phyloP scores from a whole-genome alignment of 257 asterid genomes.

The Solanum chmielewskii region DNA sequence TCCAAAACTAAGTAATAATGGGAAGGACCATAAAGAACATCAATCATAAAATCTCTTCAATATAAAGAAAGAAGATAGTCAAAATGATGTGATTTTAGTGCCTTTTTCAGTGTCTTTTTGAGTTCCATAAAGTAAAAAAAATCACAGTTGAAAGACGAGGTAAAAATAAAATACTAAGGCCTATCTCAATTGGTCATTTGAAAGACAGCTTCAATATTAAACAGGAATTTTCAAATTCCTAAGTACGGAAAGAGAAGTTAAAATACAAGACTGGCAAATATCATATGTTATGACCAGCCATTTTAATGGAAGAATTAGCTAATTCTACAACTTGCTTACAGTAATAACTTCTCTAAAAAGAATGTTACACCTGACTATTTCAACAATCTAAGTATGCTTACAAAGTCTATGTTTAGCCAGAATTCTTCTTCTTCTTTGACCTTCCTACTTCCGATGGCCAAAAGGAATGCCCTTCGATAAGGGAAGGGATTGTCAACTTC shows the following conservation, averaged over 20 bases:
- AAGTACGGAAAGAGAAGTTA: neutral
- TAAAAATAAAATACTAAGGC: neutral
- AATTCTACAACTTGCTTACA: neutral
- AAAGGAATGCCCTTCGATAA: conserved; percentile 40
- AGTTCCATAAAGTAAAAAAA: neutral
- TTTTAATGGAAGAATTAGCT: neutral
- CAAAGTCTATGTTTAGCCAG: neutral
- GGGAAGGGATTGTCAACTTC: conserved; percentile 36
- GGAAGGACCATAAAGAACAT: neutral
- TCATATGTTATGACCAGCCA: neutral
- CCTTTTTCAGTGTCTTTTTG: neutral
- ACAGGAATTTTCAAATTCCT: neutral
- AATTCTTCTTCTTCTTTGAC: conserved; percentile 20
- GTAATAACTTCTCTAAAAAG: neutral
- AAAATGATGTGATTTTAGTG: neutral
- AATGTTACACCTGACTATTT: neutral
- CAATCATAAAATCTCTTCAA: neutral
- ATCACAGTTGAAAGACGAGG: neutral
- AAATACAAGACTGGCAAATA: neutral
- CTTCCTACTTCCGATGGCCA: conserved; percentile 14
- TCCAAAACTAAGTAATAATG: neutral
- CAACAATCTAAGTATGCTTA: neutral
- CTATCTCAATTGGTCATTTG: neutral
- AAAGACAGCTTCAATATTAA: neutral
- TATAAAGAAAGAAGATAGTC: neutral